Base-by-base conservation (phyloP, 805 yeast species). In the Nakazawaea molendinolei region DNA sequence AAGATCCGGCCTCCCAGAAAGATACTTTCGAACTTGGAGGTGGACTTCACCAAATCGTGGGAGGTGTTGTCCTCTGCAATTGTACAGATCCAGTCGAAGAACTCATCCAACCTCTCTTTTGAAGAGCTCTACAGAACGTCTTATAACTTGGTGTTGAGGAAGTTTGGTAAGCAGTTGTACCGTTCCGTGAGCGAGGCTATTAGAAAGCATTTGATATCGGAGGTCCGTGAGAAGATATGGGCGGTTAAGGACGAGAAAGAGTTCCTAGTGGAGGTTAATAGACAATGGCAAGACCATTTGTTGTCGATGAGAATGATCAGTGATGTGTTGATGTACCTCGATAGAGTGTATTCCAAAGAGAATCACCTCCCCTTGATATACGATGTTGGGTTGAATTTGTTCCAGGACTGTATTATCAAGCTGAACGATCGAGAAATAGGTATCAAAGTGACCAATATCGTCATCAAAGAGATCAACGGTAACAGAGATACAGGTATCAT, bases 301-400 rank as follows among this genome's bases (percentile, higher is more conserved):
- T 66, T 77, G 26, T 69, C 81, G 33, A 82, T 85, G 79, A 69
- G 84, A 44, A 75, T 85, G 69, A 72, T 86, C 29, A 73, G 89
- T 47, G 95, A 89, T 54, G 84, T 87, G 3, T 61, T 86, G 52
- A 79, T 87, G 83, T 87, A 87, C 50, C 56, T 89, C 51, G 95
- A 87, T 51, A 69, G 95, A 29, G 95, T 85, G 0, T 86, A 83
- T 47, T 83, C 87, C 19, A 78, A 75, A 45, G 89, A 81, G 44
- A 55, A 58, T 22, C 78, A 74, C 46, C 60, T 75, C 34, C 75
- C 82, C 4, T 60, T 78, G 39, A 67, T 81, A 2, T 80, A 79
- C 50, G 95, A 87, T 50, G 65, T 79, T 32, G 94, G 95, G 0
- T 63, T 86, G 17, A 69, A 69, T 22, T 54, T 78, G 7, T 87